Conservation (phyloP, 805 yeast species). For the Metschnikowia amazonensis region DNA sequence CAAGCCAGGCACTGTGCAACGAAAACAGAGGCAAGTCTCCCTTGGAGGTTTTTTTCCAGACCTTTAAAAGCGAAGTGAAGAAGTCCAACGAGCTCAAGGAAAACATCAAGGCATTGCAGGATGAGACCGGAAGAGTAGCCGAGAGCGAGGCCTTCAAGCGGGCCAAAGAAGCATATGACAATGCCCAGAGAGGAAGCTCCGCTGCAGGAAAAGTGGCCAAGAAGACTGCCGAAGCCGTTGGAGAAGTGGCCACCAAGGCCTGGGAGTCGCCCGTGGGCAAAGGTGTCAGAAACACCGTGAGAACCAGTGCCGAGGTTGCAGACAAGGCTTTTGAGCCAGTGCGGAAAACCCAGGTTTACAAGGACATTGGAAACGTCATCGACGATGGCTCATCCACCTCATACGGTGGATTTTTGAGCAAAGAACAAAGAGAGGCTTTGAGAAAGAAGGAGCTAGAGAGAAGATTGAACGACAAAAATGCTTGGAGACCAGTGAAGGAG, state of each 20-base stretch:
- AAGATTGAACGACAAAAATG: slow-evolving; percentile 55
- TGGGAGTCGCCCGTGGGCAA: slow-evolving; percentile 96
- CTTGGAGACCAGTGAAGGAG: slow-evolving; percentile 65
- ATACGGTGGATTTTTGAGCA: slow-evolving; percentile 89
- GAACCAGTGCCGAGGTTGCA: slow-evolving; percentile 76
- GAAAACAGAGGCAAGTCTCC: slow-evolving; percentile 53
- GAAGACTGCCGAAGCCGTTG: slow-evolving; percentile 92
- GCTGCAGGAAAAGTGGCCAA: slow-evolving; percentile 71
- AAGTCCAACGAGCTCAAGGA: slow-evolving; percentile 87
- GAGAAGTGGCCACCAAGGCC: slow-evolving; percentile 82
- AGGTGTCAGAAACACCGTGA: slow-evolving; percentile 83
- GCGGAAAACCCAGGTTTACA: slow-evolving; percentile 82
- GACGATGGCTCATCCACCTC: slow-evolving; percentile 87
- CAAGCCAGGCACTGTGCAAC: slow-evolving; percentile 10
- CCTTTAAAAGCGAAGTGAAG: slow-evolving; percentile 87
- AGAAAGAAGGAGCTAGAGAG: slow-evolving; percentile 50
- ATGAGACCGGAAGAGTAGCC: slow-evolving; percentile 90
- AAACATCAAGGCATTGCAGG: slow-evolving; percentile 89
- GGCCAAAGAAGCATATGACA: slow-evolving; percentile 89
- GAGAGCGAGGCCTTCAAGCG: slow-evolving; percentile 90
- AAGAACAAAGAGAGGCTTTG: slow-evolving; percentile 73
- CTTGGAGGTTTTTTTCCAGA: slow-evolving; percentile 85
- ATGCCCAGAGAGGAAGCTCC: slow-evolving; percentile 69
- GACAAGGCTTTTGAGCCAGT: slow-evolving; percentile 92
- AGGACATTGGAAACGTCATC: slow-evolving; percentile 81